Evolutionary conservation across 2,329 filamentous ascomycete genomes (phyloP), one percentile per base, ranked within the genome.

Genomic region (Neofusicoccum laricinum): DNA sequence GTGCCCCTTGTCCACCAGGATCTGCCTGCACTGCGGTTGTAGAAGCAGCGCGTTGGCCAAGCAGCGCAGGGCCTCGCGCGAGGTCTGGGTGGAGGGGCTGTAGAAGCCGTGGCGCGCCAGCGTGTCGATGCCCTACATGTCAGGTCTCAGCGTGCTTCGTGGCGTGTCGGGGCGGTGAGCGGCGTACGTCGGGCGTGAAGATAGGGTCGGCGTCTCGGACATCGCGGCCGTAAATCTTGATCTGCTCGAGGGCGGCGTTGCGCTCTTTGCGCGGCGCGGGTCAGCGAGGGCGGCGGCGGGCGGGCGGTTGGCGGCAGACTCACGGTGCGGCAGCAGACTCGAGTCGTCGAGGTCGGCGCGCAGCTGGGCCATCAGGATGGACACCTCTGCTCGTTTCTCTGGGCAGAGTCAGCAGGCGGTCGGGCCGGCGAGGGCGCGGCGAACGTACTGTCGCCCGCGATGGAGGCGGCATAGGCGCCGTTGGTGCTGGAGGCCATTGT

Each of bases 41-140:
- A 96, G 83, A 0, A 96, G 81, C 71, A 97, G 80, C 8, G 92
- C 88, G 76, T 98, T 98, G 70, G 92, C 93, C 53, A 98, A 78
- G 69, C 92, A 93, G 70, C 92, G 86, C 43, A 97, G 80, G 1
- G 88, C 93, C 72, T 93, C 91, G 64, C 88, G 87, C 2, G 90
- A 90, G 1, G 70, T 70, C 17, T 89, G 87, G 8, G 84, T 83
- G 34, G 80, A 79, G 30, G 84, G 79, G 66, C 84, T 86, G 57
- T 91, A 84, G 70, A 97, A 91, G 3, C 89, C 90, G 81, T 94
- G 89, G 59, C 81, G 84, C 34, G 87, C 83, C 48, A 98, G 81
- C 50, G 87, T 90, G 65, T 85, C 81, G 57, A 97, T 89, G 14
- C 92, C 92, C 90, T 96, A 66, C 50, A 45, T 43, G 34, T 46